These are phyloP conservation scores for Yamadazyma laniorum DNA, from an alignment of 805 yeast species.

Conservation along the genomic window DNA sequence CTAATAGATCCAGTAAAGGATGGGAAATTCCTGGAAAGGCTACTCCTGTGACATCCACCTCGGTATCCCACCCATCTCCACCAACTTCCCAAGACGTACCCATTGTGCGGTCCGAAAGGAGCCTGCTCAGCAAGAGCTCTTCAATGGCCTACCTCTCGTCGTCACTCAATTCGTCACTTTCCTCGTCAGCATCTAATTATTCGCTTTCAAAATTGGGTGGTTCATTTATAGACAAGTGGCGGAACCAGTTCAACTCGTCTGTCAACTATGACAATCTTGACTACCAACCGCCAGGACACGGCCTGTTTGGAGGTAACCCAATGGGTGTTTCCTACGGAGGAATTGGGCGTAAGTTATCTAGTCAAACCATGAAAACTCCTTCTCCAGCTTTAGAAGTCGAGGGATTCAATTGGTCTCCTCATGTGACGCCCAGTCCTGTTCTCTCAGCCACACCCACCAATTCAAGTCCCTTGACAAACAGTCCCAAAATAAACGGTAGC, in stretches of 20 bases:
- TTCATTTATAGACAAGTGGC: constrained; percentile 47
- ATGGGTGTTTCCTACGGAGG: not conserved
- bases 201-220: constrained; percentile 42
- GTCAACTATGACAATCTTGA: constrained; percentile 13
- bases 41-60: constrained; percentile 20
- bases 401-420: constrained; percentile 22
- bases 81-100: constrained; percentile 12
- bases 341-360: constrained; percentile 17
- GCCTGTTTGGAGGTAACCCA: not conserved
- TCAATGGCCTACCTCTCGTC: constrained; percentile 42
- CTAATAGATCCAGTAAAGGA: constrained; percentile 36
- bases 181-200: constrained; percentile 39
- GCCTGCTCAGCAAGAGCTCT: constrained; percentile 38
- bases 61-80: constrained; percentile 8
- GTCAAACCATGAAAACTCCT: constrained; percentile 33
- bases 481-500: not conserved
- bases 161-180: constrained; percentile 37
- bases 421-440: constrained; percentile 12
- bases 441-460: not conserved
- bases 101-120: constrained; percentile 13
- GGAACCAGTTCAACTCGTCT: constrained; percentile 28
- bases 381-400: constrained; percentile 37
- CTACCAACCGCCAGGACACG: constrained; percentile 4
- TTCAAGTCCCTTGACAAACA: not conserved
- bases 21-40: constrained; percentile 48